Evolutionary conservation across 75 land plant species (phyloP).

Genomic region (Chamaecyparis obtusa): DNA sequence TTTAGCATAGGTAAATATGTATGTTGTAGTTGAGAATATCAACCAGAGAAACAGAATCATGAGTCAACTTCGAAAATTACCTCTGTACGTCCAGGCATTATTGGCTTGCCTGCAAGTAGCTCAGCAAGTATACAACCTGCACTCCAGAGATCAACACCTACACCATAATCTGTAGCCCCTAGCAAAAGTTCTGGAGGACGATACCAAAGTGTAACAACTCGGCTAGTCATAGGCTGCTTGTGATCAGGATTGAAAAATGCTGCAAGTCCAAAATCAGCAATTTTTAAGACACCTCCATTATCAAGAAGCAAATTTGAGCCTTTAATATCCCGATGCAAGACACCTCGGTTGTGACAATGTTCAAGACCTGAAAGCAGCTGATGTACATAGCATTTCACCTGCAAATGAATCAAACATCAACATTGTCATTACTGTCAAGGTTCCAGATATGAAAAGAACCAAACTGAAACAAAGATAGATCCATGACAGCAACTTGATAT

Average conservation of each 20-base stretch:
- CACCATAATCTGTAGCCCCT: conserved; percentile 80
- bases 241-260: conserved; percentile 58
- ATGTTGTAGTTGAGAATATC: too few species aligned
- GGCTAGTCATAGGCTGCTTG: conserved; percentile 71
- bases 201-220: conserved; percentile 87
- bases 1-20: neutral
- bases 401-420: neutral
- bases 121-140: conserved; percentile 92
- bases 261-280: conserved; percentile 88
- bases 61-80: conserved; percentile 21
- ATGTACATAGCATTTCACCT: conserved; percentile 82
- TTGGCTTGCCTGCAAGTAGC: conserved; percentile 71
- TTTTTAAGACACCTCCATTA: conserved; percentile 67
- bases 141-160: conserved; percentile 87
- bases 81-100: conserved; percentile 89
- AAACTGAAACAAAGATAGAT: neutral
- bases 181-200: conserved; percentile 86
- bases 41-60: conserved; percentile 4
- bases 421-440: neutral
- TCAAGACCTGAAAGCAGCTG: conserved; percentile 77
- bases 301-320: conserved; percentile 75
- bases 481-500: neutral
- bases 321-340: conserved; percentile 83
- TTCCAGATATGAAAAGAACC: neutral
- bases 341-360: conserved; percentile 71